phyloP scores from a whole-genome alignment of 108 stramenopile genomes.

The Nitzschia putrida region DNA sequence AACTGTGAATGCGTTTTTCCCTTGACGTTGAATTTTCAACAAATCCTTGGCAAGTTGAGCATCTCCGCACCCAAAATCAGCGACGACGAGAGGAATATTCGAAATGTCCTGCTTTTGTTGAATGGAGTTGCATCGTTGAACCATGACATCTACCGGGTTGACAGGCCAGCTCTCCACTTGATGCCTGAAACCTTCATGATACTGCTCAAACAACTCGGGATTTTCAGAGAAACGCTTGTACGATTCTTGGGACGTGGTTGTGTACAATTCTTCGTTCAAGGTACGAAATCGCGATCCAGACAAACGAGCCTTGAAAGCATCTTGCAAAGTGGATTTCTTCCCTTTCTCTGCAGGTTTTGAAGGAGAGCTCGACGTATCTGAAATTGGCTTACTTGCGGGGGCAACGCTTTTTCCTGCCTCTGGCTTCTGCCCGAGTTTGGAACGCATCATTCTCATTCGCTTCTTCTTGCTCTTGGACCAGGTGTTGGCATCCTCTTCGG shows the following conservation, averaged over 20 bases:
- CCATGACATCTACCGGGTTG: slow-evolving; percentile 96
- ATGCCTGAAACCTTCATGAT: slow-evolving; percentile 95
- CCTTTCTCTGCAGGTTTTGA: slow-evolving; percentile 17
- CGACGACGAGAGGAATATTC: slow-evolving; percentile 53
- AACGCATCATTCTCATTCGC: slow-evolving; percentile 42
- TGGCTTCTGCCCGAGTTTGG: slow-evolving; percentile 31
- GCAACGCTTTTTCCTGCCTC: not conserved
- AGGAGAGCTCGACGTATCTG: slow-evolving; percentile 1
- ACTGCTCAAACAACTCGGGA: slow-evolving; percentile 95
- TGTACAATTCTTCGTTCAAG: slow-evolving; percentile 98
- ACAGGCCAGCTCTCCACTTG: slow-evolving; percentile 95
- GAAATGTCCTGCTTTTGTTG: slow-evolving; percentile 10
- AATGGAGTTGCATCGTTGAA: slow-evolving; percentile 51
- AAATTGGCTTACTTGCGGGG: not conserved
- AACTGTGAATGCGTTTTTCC: slow-evolving; percentile 53
- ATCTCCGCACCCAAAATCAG: slow-evolving; percentile 99
- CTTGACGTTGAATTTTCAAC: slow-evolving; percentile 29
- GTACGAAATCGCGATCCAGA: slow-evolving; percentile 94
- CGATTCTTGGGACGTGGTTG: slow-evolving; percentile 71
- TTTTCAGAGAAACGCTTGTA: slow-evolving; percentile 76
- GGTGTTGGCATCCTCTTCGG: slow-evolving; percentile 3
- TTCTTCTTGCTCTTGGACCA: slow-evolving; percentile 70
- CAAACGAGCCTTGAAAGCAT: slow-evolving; percentile 73
- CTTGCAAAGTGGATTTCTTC: slow-evolving; percentile 30
- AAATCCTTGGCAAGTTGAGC: slow-evolving; percentile 87